Conservation (phyloP, 306 rosid species). For the Crotalaria pallida region DNA sequence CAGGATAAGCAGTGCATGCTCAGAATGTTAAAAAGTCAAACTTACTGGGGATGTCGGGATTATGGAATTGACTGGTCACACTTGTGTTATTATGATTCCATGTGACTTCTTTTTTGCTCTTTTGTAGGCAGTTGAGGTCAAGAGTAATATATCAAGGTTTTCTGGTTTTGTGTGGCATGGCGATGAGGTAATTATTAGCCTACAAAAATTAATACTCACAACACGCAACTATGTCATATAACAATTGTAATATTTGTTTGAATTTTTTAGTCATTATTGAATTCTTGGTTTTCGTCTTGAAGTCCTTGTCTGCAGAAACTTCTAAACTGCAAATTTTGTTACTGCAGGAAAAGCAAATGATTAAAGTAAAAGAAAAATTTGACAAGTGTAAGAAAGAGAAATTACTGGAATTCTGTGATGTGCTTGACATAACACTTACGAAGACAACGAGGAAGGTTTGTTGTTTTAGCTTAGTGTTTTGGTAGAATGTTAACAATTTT, state of each 20-base stretch:
- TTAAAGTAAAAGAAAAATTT: constrained; percentile 78
- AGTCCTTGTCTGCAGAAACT: constrained; percentile 14
- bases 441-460: constrained; percentile 81
- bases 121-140: constrained; percentile 78
- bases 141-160: constrained; percentile 85
- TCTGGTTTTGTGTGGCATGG: constrained; percentile 97
- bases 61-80: neutral
- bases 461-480: constrained; percentile 19
- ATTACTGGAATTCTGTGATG: constrained; percentile 79
- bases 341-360: constrained; percentile 85
- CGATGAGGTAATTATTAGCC: constrained; percentile 67
- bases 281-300: neutral
- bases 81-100: constrained; percentile 15
- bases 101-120: constrained; percentile 10
- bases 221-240: neutral
- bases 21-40: neutral
- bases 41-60: neutral
- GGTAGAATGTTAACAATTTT: neutral
- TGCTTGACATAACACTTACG: constrained; percentile 58
- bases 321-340: constrained; percentile 9
- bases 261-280: neutral
- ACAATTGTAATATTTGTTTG: neutral
- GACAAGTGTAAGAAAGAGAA: constrained; percentile 91
- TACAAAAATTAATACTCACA: neutral
- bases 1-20: neutral